phyloP scores from a whole-genome alignment of 1,139 yeast genomes.

The Yamadazyma blattariae region DNA sequence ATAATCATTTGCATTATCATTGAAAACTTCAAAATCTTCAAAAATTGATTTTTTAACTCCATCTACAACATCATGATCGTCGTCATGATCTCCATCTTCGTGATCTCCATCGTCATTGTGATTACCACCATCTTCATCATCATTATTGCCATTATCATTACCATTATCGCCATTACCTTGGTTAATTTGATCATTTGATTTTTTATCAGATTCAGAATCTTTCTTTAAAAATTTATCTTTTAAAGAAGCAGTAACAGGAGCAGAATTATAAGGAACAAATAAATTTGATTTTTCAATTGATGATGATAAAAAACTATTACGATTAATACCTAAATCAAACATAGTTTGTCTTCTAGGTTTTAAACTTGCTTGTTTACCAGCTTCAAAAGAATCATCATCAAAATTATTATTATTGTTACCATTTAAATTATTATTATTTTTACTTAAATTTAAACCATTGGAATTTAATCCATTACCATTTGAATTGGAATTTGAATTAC shows the following conservation, averaged over 20 bases:
- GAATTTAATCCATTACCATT: neutral
- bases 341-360: constrained; percentile 48
- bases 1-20: constrained; percentile 32
- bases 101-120: constrained; percentile 4
- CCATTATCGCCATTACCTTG: neutral
- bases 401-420: neutral
- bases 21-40: constrained; percentile 47
- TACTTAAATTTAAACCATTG: neutral
- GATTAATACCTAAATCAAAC: constrained; percentile 45
- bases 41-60: constrained; percentile 22
- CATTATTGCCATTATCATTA: neutral
- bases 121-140: constrained; percentile 1
- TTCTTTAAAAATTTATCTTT: constrained; percentile 10
- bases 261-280: constrained; percentile 67
- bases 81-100: constrained; percentile 12
- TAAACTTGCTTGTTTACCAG: constrained; percentile 22
- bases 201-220: constrained; percentile 2
- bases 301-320: constrained; percentile 45
- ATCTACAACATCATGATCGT: constrained; percentile 35
- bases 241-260: constrained; percentile 74
- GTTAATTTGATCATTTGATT: constrained; percentile 7
- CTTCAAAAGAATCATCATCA: constrained; percentile 19
- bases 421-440: neutral
- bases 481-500: neutral
- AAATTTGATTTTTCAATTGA: constrained; percentile 49